These are phyloP conservation scores for Monascus ruber DNA, from an alignment of 2,329 filamentous ascomycete genomes.

Conservation along the genomic window DNA sequence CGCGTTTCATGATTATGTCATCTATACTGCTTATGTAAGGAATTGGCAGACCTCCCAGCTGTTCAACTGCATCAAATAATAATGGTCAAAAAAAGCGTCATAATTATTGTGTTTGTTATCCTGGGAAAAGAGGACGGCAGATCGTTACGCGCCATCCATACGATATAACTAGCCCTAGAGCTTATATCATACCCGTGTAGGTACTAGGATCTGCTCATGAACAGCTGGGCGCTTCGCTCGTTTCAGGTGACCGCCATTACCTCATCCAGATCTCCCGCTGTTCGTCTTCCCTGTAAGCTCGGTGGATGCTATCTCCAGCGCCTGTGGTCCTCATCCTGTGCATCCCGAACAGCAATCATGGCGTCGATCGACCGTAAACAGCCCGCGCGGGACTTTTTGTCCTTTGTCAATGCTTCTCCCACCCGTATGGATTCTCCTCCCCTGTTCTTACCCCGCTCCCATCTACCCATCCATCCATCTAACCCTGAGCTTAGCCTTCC, in stretches of 20 bases:
- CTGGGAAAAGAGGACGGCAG: no score
- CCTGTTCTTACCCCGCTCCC: slow-evolving; percentile 1
- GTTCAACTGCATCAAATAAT: no score
- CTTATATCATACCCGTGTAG: neutral
- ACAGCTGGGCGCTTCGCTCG: neutral
- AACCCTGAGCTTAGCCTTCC: slow-evolving; percentile 57
- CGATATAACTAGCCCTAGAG: no score
- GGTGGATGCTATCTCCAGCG: neutral
- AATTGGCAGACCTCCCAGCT: no score
- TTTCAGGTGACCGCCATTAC: neutral
- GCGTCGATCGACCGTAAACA: slow-evolving; percentile 18
- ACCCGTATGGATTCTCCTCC: slow-evolving; percentile 55
- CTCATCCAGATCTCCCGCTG: neutral
- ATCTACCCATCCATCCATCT: slow-evolving; percentile 3
- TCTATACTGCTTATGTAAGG: no score
- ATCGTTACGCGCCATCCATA: no score
- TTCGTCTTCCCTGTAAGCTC: neutral
- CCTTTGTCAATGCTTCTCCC: slow-evolving; percentile 88
- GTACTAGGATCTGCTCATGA: neutral
- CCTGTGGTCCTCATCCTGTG: slow-evolving; percentile 9
- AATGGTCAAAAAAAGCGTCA: no score
- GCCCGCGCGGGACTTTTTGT: slow-evolving; percentile 69
- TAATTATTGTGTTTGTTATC: no score
- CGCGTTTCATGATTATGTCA: no score
- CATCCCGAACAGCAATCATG: slow-evolving; percentile 11